Evolutionary conservation across 495 filamentous ascomycete species (phyloP).

Genomic region (Trichoderma erinaceum): DNA sequence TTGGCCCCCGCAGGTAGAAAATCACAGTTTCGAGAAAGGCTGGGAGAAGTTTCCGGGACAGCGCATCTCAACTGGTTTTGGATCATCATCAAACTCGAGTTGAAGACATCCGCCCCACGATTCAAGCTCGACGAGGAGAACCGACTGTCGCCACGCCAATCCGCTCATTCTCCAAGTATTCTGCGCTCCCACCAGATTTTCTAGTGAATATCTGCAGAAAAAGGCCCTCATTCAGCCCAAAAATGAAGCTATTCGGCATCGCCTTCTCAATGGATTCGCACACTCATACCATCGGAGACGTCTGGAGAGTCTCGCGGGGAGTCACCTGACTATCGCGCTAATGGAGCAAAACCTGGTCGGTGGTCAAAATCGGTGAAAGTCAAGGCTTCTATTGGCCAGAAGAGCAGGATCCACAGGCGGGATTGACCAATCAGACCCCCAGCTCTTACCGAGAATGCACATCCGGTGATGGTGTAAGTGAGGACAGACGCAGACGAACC

Average conservation of each 20-base stretch:
- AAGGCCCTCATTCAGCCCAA: neutral
- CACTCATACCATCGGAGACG: neutral
- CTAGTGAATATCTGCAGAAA: neutral
- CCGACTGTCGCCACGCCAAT: neutral
- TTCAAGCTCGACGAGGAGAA: constrained; percentile 1
- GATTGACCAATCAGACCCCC: constrained; percentile 12
- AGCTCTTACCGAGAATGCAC: constrained; percentile 14
- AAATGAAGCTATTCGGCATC: neutral
- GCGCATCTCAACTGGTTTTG: neutral
- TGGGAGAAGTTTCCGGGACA: neutral
- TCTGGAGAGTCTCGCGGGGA: constrained; percentile 12
- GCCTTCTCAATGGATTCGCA: constrained; percentile 13
- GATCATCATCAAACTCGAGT: neutral
- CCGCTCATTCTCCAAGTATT: neutral
- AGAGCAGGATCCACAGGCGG: neutral
- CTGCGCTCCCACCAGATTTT: neutral
- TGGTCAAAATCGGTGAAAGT: constrained; percentile 14
- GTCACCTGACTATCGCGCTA: constrained; percentile 10
- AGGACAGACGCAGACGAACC: neutral
- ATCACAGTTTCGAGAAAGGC: neutral
- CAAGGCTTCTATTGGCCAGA: constrained; percentile 7
- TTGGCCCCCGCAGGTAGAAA: neutral
- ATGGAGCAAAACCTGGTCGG: neutral
- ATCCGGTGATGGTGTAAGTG: constrained; percentile 15
- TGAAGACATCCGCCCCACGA: neutral